Conservation (phyloP, 164 flowering plant genomes). For the Saururus chinensis region DNA sequence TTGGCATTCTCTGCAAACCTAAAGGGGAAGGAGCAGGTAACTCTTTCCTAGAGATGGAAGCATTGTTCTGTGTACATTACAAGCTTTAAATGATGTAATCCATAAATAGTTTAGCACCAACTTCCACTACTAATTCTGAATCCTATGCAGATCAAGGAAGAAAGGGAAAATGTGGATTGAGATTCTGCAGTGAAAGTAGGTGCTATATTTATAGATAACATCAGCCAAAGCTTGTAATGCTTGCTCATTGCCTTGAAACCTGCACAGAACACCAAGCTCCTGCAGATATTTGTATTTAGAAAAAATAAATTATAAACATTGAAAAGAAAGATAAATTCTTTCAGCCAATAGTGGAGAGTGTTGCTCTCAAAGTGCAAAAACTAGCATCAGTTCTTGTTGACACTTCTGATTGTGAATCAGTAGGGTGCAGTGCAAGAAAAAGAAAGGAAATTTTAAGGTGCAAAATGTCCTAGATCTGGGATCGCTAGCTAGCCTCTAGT, state of each 20-base stretch:
- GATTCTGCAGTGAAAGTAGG: conserved; percentile 1
- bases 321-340: conserved; percentile 13
- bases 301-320: conserved; percentile 26
- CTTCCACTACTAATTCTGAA: conserved; percentile 36
- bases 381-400: too few species aligned
- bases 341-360: too few species aligned
- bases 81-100: conserved; percentile 56
- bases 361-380: too few species aligned
- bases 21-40: conserved; percentile 47
- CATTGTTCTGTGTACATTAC: conserved; percentile 47
- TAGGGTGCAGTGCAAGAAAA: too few species aligned
- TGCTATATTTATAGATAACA: too few species aligned
- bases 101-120: conserved; percentile 33
- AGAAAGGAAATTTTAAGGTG: too few species aligned
- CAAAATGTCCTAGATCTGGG: conserved; percentile 16
- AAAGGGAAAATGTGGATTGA: conserved; percentile 15
- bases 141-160: conserved; percentile 33
- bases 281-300: conserved; percentile 22
- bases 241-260: too few species aligned
- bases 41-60: conserved; percentile 43
- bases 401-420: too few species aligned
- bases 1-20: conserved; percentile 21
- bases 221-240: too few species aligned
- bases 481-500: conserved; percentile 14
- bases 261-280: conserved; percentile 15